Percentiles rank a stretch among this genome's conserved stretches.
phyloP scores from a whole-genome alignment of 441 rosid species.

The Pelargonium australe region DNA sequence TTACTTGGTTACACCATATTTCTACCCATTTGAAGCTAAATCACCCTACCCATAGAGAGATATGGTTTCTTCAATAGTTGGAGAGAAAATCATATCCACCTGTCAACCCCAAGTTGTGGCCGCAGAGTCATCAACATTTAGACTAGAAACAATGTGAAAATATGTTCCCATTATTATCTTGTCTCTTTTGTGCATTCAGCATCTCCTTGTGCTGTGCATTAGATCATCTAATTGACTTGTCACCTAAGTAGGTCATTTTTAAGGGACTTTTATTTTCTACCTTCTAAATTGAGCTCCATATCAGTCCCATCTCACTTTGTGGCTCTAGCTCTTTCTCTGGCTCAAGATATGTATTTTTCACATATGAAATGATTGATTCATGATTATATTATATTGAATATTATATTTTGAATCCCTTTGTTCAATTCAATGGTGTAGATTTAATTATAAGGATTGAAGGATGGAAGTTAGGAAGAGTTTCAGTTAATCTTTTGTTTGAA shows the following conservation, averaged over 20 bases:
- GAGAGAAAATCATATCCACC: neutral
- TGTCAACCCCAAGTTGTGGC: neutral
- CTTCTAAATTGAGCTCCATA: neutral
- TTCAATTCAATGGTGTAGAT: too few species aligned
- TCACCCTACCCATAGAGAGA: neutral
- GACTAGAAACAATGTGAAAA: neutral
- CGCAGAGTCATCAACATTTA: neutral
- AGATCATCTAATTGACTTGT: neutral
- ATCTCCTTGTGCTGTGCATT: neutral
- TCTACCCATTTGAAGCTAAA: neutral
- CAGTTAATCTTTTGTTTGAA: neutral
- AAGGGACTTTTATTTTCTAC: neutral
- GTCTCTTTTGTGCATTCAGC: neutral
- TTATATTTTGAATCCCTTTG: too few species aligned
- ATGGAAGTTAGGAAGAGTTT: too few species aligned
- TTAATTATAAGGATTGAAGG: too few species aligned
- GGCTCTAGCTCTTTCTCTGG: too few species aligned
- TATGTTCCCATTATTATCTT: too few species aligned
- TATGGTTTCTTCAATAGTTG: neutral
- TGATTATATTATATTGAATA: too few species aligned
- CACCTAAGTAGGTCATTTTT: too few species aligned
- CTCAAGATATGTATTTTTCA: neutral
- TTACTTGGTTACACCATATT: neutral
- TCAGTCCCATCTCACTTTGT: neutral
- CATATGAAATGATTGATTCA: neutral